Evolutionary conservation across 1,139 yeast genomes (phyloP), one percentile per base, ranked within the genome.

Genomic region (Candida sp.): DNA sequence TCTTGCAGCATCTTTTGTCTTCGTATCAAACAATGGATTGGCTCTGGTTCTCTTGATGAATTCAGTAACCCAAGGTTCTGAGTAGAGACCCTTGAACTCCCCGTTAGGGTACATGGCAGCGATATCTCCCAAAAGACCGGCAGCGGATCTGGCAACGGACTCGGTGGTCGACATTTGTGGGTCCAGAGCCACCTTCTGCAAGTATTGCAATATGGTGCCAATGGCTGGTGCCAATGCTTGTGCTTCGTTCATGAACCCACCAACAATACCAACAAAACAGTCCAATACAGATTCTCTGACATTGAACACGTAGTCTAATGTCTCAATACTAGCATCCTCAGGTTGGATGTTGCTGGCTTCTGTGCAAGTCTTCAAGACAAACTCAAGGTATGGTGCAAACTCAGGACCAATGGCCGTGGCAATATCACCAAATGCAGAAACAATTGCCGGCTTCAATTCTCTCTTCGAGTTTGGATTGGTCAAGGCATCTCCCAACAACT

Each of bases 341-440:
- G 80, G 84, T 73, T 66, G 85, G 67, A 66, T 72, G 58, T 61
- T 75, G 46, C 75, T 76, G 45, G 90, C 92, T 57, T 80, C 80
- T 35, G 73, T 68, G 62, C 91, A 83, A 44, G 88, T 80, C 44
- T 80, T 82, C 88, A 93, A 88, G 30, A 92, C 97, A 57, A 85
- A 90, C 45, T 80, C 84, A 58, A 92, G 74, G 69, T 90, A 94
- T 51, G 87, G 90, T 58, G 80, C 80, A 70, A 93, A 94, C 50
- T 80, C 81, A 3, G 78, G 65, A 5, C 97, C 98, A 58, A 93
- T 85, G 8, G 96, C 85, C 1, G 97, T 83, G 2, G 99, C 98
- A 63, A 96, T 82, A 69, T 94, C 99, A 56, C 99, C 99, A 68
- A 94, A 90, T 63, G 97, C 92, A n/a, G 98, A 90, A 59, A 96